phyloP scores from a whole-genome alignment of 257 asterid species.

The Jaltomata sinuosa region DNA sequence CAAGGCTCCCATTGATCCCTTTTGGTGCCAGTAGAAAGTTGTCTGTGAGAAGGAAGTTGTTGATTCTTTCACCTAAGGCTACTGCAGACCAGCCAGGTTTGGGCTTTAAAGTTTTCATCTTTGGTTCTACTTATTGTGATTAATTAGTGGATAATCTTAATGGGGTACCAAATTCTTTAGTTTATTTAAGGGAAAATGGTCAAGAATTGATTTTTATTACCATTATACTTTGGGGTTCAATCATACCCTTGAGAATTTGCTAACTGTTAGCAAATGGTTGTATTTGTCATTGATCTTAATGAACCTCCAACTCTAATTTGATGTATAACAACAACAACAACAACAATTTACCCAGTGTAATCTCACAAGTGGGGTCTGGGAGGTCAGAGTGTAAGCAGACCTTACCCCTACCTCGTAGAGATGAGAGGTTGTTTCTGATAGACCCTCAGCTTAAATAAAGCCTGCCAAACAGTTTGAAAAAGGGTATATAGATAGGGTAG shows the following conservation, averaged over 20 bases:
- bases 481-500: no score
- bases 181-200: neutral
- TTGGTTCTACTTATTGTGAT: neutral
- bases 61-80: slow-evolving; percentile 52
- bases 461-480: no score
- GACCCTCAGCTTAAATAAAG: no score
- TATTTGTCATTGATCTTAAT: neutral
- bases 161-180: neutral
- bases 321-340: no score
- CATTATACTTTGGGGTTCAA: neutral
- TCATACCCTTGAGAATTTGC: neutral
- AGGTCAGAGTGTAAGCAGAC: no score
- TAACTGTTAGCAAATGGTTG: neutral
- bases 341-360: no score
- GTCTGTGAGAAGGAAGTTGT: slow-evolving; percentile 27
- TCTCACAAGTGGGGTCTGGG: no score
- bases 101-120: neutral
- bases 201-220: neutral
- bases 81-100: slow-evolving; percentile 84
- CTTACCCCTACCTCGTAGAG: no score
- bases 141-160: neutral
- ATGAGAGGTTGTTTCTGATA: no score
- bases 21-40: slow-evolving; percentile 21
- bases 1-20: slow-evolving; percentile 29
- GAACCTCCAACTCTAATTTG: neutral